Evolutionary conservation across 2,329 filamentous ascomycete genomes (phyloP), one percentile per base, ranked within the genome.

Genomic region (Penicillium sp.): DNA sequence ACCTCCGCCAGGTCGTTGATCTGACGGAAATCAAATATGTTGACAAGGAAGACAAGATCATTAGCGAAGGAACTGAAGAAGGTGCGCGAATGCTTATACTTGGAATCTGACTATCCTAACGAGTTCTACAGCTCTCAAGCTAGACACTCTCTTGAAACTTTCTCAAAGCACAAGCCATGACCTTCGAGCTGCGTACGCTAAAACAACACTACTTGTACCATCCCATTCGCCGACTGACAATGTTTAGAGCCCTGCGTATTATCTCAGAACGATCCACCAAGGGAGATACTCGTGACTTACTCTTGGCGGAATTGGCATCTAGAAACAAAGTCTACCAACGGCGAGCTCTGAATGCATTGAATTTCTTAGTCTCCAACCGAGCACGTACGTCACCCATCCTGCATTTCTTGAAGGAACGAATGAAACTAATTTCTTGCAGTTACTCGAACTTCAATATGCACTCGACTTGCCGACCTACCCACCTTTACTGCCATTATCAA

Each of bases 41-140:
- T 35, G 82, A 85, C 56, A 84, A 84, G 34, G 86, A 87, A 68
- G 83, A 87, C 47, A 83, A 87, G 61, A 89, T 89, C 68, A 88
- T 90, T 60, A 88, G 85, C 13, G 86, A 91, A 69, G 84, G 88
- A 23, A 89, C 87, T 2, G 88, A 91, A 66, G 87, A 91, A 66
- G 82, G 76, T 76, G 14, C n/a, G 63, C 29, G 55, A 13, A 7
- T 1, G 6, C 8, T 0, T 4, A 26, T 34, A n/a, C 7, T 8
- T 3, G 10, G 19, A 18, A 6, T 4, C 13, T n/a, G 2, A 6
- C 19, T 26, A 9, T 43, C 47, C 60, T 73, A 46, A 72, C 36
- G n/a, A 9, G 7, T 3, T 5, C 11, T 16, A 3, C 54, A 78
- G 76, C 87, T 2, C 77, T 91, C 39, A 82, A 85, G 54, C 67